Evolutionary conservation across 163 green algal genomes (phyloP), one percentile per base, ranked within the genome.

Genomic region (Chlorella variabilis): DNA sequence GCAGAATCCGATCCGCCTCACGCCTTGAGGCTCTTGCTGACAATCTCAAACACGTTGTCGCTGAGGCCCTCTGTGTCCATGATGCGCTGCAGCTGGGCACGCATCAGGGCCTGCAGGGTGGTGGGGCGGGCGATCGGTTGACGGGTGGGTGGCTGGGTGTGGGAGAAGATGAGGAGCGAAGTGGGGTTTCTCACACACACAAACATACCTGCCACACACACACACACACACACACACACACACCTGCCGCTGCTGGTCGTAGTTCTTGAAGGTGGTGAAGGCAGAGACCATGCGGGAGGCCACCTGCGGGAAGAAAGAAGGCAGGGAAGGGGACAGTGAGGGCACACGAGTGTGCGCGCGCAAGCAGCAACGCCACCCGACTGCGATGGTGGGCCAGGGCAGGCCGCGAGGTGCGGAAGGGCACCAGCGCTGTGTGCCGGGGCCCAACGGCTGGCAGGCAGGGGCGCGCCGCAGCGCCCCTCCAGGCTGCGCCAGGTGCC

Each of bases 11-110:
- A n/a, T 63, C 18, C 23, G 39, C 36, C 39, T 77, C 70, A 77
- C 45, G 34, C 73, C 73, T 93, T 78, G 2, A 96, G 76, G 39
- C 85, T 91, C 91, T 98, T 99, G 75, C 79, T 91, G 0, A 92
- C 95, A 80, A 99, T 98, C 89, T 99, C 97, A 71, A 93, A 98
- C 36, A 98, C 94, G 81, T 99, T 99, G 59, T 98, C 95, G 23
- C 83, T 94, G 0, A 99, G 78, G 11, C 93, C 92, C 34, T 88
- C 66, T 13, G 71, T 75, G 17, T 87, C 80, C 20, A 93, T 75
- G 66, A 99, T 98, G 69, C 93, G 84, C 81, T 96, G 71, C 58
- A 99, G 83, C 87, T 98, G 90, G n/a, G 86, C 89, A 63, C 91
- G 89, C 89, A 99, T 99, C 63, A 96, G 73, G 4, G 83, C 89